Conservation (phyloP, 495 filamentous ascomycete species). For the Talaromyces thailandensis region DNA sequence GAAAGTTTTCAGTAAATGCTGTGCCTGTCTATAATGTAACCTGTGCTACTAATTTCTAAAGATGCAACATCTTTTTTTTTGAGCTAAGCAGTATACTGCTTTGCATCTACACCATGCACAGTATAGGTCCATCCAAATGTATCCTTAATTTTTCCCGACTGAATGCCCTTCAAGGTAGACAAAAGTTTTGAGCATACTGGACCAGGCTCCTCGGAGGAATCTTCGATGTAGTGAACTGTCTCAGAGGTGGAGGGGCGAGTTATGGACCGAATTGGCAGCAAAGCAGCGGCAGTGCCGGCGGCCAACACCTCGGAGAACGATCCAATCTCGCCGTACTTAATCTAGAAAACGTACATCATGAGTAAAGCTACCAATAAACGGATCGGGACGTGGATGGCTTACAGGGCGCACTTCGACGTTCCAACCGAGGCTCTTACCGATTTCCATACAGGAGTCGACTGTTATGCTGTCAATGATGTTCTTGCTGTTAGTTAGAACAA, state of each 20-base stretch:
- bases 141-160: constrained; percentile 68
- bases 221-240: constrained; percentile 29
- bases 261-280: constrained; percentile 8
- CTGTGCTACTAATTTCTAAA: not conserved
- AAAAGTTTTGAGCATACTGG: constrained; percentile 59
- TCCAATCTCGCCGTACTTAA: constrained; percentile 7
- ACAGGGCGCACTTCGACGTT: constrained; percentile 4
- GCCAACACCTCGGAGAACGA: constrained; percentile 8
- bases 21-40: not conserved
- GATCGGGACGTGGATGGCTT: not conserved
- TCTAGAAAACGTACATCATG: not conserved
- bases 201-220: constrained; percentile 58
- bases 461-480: constrained; percentile 9
- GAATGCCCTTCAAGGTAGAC: constrained; percentile 69
- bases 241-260: not conserved
- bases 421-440: constrained; percentile 1
- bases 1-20: not conserved
- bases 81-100: not conserved
- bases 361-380: not conserved
- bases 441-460: not conserved
- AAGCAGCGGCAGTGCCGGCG: constrained; percentile 6
- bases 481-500: constrained; percentile 4
- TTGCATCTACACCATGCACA: not conserved
- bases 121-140: constrained; percentile 53
- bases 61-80: not conserved